A percentile compares a stretch with the other conserved stretches of the same genome.
Conservation (phyloP, 495 filamentous ascomycete species). For the Mytilinidion resinicola region DNA sequence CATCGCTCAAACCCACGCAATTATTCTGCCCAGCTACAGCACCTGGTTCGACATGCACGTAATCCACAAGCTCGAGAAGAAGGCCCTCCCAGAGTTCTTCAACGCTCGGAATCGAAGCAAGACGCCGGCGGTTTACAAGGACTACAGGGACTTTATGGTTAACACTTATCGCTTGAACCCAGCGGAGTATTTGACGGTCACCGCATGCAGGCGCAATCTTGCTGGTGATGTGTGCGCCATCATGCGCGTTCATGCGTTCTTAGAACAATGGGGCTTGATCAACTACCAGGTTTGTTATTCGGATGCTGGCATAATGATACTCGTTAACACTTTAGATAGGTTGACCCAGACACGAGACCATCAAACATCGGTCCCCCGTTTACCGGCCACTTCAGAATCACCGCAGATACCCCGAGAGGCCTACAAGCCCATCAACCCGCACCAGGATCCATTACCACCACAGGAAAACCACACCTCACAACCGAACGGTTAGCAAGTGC, state of each 20-base stretch:
- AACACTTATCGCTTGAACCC: conserved; percentile 96
- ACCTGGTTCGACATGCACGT: conserved; percentile 98
- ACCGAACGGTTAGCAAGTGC: conserved; percentile 71
- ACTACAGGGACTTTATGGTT: conserved; percentile 99
- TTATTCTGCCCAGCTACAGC: conserved; percentile 92
- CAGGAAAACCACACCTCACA: conserved; percentile 62
- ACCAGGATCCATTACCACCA: conserved; percentile 63
- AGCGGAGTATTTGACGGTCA: conserved; percentile 92
- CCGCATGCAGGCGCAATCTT: conserved; percentile 91
- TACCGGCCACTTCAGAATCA: conserved; percentile 92
- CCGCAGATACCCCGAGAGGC: conserved; percentile 89
- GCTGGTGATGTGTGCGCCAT: conserved; percentile 98
- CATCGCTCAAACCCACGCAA: conserved; percentile 83
- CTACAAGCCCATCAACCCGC: conserved; percentile 91
- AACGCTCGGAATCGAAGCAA: conserved; percentile 97
- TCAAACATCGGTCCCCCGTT: conserved; percentile 95
- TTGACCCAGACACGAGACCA: conserved; percentile 89
- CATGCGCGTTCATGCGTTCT: conserved; percentile 94
- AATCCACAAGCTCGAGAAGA: conserved; percentile 81
- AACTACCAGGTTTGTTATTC: conserved; percentile 80
- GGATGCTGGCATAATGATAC: background rate
- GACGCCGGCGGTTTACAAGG: conserved; percentile 94
- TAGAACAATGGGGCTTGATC: conserved; percentile 99
- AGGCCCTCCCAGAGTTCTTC: conserved; percentile 93
- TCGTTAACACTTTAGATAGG: conserved; percentile 46